Evolutionary conservation across 176 grass and related monocot species (phyloP).

Genomic region (Rhynchospora tenuis): DNA sequence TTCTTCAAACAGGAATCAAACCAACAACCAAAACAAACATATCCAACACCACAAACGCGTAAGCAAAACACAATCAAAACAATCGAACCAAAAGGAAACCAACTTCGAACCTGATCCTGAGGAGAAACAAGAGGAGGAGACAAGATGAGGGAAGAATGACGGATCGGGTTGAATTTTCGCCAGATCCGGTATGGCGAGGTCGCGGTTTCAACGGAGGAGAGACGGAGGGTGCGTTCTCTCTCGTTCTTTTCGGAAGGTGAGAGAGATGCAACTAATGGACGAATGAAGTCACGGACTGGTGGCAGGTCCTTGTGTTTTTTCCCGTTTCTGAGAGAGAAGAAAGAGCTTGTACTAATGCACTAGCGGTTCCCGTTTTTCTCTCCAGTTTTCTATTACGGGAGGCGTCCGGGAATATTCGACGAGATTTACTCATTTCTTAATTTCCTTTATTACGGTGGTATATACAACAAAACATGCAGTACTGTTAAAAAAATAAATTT

Average conservation of each 20-base stretch:
- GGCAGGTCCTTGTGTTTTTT: not conserved
- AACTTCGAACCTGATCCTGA: not conserved
- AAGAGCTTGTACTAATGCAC: conserved; percentile 8
- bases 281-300: not conserved
- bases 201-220: not conserved
- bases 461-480: no score
- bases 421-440: not conserved
- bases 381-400: not conserved
- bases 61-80: not conserved
- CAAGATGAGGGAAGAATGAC: no score
- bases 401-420: not conserved
- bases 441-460: no score
- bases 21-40: not conserved
- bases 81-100: not conserved
- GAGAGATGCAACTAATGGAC: not conserved
- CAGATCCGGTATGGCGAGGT: conserved; percentile 1
- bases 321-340: not conserved
- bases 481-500: no score
- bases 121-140: not conserved
- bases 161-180: not conserved
- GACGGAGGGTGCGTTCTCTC: not conserved
- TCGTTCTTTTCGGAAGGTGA: not conserved
- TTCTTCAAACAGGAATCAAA: not conserved
- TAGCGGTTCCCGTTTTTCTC: not conserved
- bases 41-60: not conserved